These are phyloP conservation scores for Raddia guianensis DNA, from an alignment of 176 grass and related monocot genomes.

Conservation along the genomic window DNA sequence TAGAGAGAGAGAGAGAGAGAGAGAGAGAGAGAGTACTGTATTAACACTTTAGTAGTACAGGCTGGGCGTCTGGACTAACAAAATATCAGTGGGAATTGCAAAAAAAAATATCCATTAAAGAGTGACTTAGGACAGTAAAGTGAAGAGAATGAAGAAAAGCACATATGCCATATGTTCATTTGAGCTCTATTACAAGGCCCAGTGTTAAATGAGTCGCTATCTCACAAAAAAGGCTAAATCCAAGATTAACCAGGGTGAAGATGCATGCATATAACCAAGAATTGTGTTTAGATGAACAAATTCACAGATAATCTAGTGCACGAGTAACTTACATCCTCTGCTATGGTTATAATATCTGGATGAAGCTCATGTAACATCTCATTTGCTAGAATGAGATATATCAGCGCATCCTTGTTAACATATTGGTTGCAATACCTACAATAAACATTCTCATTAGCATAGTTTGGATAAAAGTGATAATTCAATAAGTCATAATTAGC, in stretches of 20 bases:
- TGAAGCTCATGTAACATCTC: conserved; percentile 97
- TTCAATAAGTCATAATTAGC: neutral
- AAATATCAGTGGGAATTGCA: conserved; percentile 6
- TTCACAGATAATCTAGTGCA: conserved; percentile 19
- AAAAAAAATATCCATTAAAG: conserved; percentile 27
- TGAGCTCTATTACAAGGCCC: neutral
- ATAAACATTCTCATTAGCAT: conserved; percentile 33
- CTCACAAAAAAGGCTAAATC: neutral
- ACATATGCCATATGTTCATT: neutral
- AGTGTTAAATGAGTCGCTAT: conserved; percentile 16
- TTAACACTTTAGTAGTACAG: neutral
- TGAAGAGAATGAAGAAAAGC: neutral
- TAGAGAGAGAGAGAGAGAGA: too few species aligned
- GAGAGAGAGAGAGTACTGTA: neutral
- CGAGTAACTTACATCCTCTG: conserved; percentile 77
- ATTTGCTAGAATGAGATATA: conserved; percentile 92
- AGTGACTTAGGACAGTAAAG: neutral
- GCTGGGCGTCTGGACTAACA: conserved; percentile 3
- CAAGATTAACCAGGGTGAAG: conserved; percentile 18
- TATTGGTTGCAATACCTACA: conserved; percentile 92
- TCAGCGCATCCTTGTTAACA: conserved; percentile 84
- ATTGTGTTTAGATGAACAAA: conserved; percentile 19
- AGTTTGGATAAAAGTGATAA: neutral
- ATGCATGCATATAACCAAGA: conserved; percentile 24
- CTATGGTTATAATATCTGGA: conserved; percentile 96